Conservation (phyloP, 2,329 filamentous ascomycete species). For the Phyllachora maydis region DNA sequence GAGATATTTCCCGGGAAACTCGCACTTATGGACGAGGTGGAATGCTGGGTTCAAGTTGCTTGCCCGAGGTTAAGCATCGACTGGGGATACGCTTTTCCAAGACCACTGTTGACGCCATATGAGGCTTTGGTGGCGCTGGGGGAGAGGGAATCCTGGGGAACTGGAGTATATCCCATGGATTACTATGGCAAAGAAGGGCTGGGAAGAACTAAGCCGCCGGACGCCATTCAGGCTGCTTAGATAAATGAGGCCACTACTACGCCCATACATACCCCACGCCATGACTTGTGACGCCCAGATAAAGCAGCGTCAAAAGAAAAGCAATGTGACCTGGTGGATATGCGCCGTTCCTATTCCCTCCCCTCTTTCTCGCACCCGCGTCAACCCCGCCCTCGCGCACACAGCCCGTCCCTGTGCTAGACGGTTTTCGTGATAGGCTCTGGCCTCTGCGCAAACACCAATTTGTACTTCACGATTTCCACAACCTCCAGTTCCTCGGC, state of each 20-base stretch:
- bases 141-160: constrained; percentile 54
- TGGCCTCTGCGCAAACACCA: constrained; percentile 66
- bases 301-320: too few relatives aligned
- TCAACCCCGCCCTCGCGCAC: too few relatives aligned
- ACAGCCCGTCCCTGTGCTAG: too few relatives aligned
- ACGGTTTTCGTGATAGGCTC: constrained; percentile 62
- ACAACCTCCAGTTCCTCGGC: constrained; percentile 52
- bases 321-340: too few relatives aligned
- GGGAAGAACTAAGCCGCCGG: constrained; percentile 47
- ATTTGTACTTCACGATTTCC: constrained; percentile 72
- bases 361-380: too few relatives aligned
- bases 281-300: too few relatives aligned
- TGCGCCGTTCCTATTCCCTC: too few relatives aligned
- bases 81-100: constrained; percentile 91
- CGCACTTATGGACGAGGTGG: constrained; percentile 80
- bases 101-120: constrained; percentile 80
- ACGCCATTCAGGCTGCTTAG: too few relatives aligned
- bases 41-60: constrained; percentile 96
- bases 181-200: constrained; percentile 88
- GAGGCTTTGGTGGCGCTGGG: constrained; percentile 85
- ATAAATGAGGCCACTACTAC: too few relatives aligned
- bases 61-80: constrained; percentile 95
- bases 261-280: too few relatives aligned
- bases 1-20: constrained; percentile 96
- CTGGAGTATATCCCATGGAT: constrained; percentile 84